phyloP scores from a whole-genome alignment of 805 yeast genomes.

The Saccharomycopsis fodiens region DNA sequence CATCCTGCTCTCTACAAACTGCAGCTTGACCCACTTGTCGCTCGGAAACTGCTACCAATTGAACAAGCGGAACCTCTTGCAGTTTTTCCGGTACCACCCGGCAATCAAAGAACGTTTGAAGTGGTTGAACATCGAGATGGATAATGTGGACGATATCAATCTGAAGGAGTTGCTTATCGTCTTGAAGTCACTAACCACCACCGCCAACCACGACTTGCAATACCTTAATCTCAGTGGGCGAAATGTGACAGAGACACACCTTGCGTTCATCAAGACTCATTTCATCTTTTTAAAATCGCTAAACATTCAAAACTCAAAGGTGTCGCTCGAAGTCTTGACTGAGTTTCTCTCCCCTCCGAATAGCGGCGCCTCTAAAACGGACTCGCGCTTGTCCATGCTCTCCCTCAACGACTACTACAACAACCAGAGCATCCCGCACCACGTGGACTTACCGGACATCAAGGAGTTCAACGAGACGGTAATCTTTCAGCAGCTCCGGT shows the following conservation, averaged over 20 bases:
- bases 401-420: background rate
- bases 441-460: background rate
- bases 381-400: background rate
- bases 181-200: conserved; percentile 2
- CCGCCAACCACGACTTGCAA: conserved; percentile 10
- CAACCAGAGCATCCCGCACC: background rate
- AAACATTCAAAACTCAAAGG: conserved; percentile 28
- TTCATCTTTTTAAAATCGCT: conserved; percentile 25
- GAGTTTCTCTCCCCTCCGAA: conserved; percentile 44
- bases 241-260: conserved; percentile 1
- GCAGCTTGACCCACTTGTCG: conserved; percentile 68
- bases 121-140: conserved; percentile 19
- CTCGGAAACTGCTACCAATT: conserved; percentile 27
- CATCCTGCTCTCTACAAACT: conserved; percentile 44
- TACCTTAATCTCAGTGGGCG: conserved; percentile 18
- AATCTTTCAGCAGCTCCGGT: conserved; percentile 26
- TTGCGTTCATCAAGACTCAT: conserved; percentile 13
- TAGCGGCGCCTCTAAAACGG: background rate
- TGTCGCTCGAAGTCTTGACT: conserved; percentile 48
- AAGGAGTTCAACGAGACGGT: conserved; percentile 1
- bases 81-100: conserved; percentile 11
- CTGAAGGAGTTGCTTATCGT: conserved; percentile 14
- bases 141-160: conserved; percentile 14
- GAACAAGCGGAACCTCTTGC: conserved; percentile 9
- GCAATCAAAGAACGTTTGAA: conserved; percentile 6